Conservation (phyloP, 192 early-diverging fungal genomes). For the Linnemannia schmuckeri region DNA sequence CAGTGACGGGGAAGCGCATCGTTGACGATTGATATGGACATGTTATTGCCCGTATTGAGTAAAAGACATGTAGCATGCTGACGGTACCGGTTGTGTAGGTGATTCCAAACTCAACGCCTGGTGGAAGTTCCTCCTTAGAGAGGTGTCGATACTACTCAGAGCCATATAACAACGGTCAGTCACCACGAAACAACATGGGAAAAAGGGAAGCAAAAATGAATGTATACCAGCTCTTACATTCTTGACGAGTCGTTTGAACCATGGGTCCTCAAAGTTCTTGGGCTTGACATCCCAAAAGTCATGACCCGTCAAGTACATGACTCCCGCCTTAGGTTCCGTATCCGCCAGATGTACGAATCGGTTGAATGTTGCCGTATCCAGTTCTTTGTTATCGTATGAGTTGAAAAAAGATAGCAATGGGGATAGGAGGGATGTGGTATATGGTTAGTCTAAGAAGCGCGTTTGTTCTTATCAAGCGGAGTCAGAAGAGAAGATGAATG, state of each 20-base stretch:
- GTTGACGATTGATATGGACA: not conserved
- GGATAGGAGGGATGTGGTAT: not conserved
- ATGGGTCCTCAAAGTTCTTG: slow-evolving; percentile 69
- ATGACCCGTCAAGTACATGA: slow-evolving; percentile 64
- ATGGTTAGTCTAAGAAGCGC: not conserved
- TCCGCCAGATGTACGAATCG: slow-evolving; percentile 56
- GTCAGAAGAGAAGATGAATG: not conserved
- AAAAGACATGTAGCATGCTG: not conserved
- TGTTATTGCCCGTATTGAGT: not conserved
- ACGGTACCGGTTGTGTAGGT: slow-evolving; percentile 70
- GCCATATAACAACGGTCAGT: not conserved
- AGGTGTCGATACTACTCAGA: slow-evolving; percentile 58
- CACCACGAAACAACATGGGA: not conserved
- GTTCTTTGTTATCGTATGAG: slow-evolving; percentile 20
- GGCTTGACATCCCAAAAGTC: slow-evolving; percentile 71
- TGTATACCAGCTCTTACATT: slow-evolving; percentile 49
- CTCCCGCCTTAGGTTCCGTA: slow-evolving; percentile 57
- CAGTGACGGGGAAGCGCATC: slow-evolving; percentile 2
- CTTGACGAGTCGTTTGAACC: slow-evolving; percentile 67
- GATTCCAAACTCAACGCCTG: slow-evolving; percentile 68
- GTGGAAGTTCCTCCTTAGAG: slow-evolving; percentile 62
- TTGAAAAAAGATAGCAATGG: not conserved
- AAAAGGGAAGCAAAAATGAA: not conserved
- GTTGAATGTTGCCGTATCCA: slow-evolving; percentile 54
- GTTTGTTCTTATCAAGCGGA: not conserved